Conservation (phyloP, 106 monocot genomes). For the Triglochin maritima region DNA sequence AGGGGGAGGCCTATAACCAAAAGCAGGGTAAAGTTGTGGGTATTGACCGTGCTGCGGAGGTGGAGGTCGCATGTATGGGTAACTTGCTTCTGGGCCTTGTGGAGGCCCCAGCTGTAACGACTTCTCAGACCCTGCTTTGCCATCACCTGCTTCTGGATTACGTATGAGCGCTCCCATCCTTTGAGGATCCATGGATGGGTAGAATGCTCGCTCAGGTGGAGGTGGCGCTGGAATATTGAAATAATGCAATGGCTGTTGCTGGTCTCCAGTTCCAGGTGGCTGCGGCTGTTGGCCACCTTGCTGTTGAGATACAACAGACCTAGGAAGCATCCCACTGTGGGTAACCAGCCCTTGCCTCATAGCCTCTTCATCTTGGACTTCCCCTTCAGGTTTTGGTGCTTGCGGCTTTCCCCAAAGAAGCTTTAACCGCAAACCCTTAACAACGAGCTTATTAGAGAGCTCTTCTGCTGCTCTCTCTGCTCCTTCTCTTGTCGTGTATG, state of each 20-base stretch:
- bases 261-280: constrained; percentile 49
- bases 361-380: constrained; percentile 36
- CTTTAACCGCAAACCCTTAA: constrained; percentile 85
- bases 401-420: constrained; percentile 96
- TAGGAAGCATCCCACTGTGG: constrained; percentile 69
- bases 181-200: constrained; percentile 98
- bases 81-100: constrained; percentile 21
- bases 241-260: constrained; percentile 37
- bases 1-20: constrained; percentile 53
- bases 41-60: constrained; percentile 41
- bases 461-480: constrained; percentile 94
- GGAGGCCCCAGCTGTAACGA: constrained; percentile 15
- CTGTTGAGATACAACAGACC: constrained; percentile 76
- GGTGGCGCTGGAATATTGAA: constrained; percentile 70
- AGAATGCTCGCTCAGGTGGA: constrained; percentile 39
- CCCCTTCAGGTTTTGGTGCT: constrained; percentile 40
- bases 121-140: constrained; percentile 24
- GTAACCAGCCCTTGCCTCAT: constrained; percentile 36
- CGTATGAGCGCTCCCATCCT: constrained; percentile 83
- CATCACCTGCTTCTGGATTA: constrained; percentile 37
- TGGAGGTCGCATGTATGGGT: constrained; percentile 20
- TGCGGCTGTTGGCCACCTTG: constrained; percentile 42
- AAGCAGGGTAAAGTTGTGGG: constrained; percentile 53
- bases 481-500: constrained; percentile 87
- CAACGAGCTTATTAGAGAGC: constrained; percentile 84